A percentile compares a stretch with the other conserved stretches of the same genome.
Evolutionary conservation across 352 stramenopile genomes (phyloP).

Genomic region (Phytophthora pisi): DNA sequence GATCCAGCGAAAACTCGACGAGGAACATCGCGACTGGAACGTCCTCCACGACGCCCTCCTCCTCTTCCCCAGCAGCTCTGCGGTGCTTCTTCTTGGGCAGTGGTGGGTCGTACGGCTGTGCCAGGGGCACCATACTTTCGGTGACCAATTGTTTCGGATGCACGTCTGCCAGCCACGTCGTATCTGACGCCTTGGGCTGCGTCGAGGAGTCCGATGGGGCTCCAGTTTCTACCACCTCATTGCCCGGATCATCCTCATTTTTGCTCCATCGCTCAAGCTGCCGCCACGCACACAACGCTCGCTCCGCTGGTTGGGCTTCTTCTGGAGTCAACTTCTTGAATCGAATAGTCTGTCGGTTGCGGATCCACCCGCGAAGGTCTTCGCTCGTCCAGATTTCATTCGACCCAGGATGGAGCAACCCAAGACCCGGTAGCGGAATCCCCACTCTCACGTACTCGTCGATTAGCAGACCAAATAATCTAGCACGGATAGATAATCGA

Average conservation of each 20-base stretch:
- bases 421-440: conserved; percentile 60
- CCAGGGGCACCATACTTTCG: conserved; percentile 34
- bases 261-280: conserved; percentile 39
- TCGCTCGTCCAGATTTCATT: conserved; percentile 52
- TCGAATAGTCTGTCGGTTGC: conserved; percentile 51
- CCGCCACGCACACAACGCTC: conserved; percentile 38
- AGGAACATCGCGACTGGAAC: conserved; percentile 65
- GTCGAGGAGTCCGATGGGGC: not conserved
- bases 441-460: conserved; percentile 70
- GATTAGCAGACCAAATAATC: conserved; percentile 61
- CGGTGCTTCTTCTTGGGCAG: conserved; percentile 20
- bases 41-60: conserved; percentile 35
- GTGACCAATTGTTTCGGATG: conserved; percentile 39
- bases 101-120: conserved; percentile 15
- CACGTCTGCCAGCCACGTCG: conserved; percentile 35
- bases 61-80: conserved; percentile 17
- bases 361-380: conserved; percentile 61
- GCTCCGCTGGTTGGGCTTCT: conserved; percentile 28
- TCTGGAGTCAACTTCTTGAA: conserved; percentile 28
- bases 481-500: conserved; percentile 51
- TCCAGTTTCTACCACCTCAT: not conserved
- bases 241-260: not conserved
- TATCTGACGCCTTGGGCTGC: not conserved
- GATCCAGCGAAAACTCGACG: conserved; percentile 74
- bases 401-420: conserved; percentile 26